Evolutionary conservation across 257 asterid genomes (phyloP), one percentile per base, ranked within the genome.

Genomic region (Anisodus tanguticus): DNA sequence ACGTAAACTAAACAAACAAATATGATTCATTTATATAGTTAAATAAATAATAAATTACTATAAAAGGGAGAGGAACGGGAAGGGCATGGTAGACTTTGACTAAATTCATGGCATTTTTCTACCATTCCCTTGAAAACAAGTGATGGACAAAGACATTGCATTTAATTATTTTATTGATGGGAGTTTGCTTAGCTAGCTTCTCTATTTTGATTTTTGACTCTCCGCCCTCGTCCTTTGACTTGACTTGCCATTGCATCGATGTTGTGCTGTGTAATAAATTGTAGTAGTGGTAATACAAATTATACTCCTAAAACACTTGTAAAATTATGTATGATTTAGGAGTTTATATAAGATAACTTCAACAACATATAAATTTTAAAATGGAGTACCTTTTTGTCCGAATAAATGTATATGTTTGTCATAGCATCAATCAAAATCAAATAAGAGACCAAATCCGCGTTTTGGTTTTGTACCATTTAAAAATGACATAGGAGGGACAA

Each of bases 61-160:
- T 31, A 12, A 2, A 76, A 53, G 59, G 81, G 17, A 76, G 63
- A 26, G 26, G 51, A 13, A 12, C 4, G 47, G 19, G 17, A 11
- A 63, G 41, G 43, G 62, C 12, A 72, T 12, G 19, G 47, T 53
- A 3, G 81, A 76, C 81, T 76, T 76, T 26, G 64, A 76, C 45
- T 76, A 76, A 22, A 8, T 19, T 19, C 1, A 31, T 31, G 35
- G 35, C 35, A 31, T 22, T 22, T 22, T 22, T 22, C 26, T 22
- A 22, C 26, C 26, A 49, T 51, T 3, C 31, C 0, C 11, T 74
- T 19, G 60, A 19, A 66, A 49, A 47, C 15, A 22, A 66, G 4
- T 66, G n/a, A 66, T 31, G 35, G 35, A 31, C 35, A 31, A 31
- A 31, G 35, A 31, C 35, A 31, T 74, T 11, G 19, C 62, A 74